These are phyloP conservation scores for Cordyceps sp. DNA, from an alignment of 2,329 filamentous ascomycete genomes.

Conservation along the genomic window DNA sequence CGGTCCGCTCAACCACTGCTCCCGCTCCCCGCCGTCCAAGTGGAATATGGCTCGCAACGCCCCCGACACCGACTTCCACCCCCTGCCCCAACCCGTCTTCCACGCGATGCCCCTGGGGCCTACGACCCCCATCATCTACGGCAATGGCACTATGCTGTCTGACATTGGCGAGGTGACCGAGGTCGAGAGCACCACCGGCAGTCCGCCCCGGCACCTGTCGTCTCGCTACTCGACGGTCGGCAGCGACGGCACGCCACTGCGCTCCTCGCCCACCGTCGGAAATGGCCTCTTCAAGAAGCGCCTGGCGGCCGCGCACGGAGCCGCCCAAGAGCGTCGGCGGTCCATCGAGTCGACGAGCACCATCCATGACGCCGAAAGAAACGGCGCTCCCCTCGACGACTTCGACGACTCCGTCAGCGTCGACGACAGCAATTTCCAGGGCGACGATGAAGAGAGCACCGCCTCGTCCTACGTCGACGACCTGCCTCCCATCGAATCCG, in stretches of 20 bases:
- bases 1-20: constrained; percentile 25
- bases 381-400: constrained; percentile 33
- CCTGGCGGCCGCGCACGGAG: constrained; percentile 18
- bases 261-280: constrained; percentile 28
- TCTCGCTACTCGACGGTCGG: constrained; percentile 15
- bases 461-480: constrained; percentile 39
- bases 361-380: constrained; percentile 24
- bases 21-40: constrained; percentile 32
- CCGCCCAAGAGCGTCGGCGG: constrained; percentile 28
- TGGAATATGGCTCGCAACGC: constrained; percentile 30
- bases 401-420: constrained; percentile 46
- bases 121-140: constrained; percentile 50
- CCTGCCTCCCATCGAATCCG: constrained; percentile 12
- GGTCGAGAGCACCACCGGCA: constrained; percentile 32
- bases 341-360: constrained; percentile 47
- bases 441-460: constrained; percentile 51
- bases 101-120: constrained; percentile 29
- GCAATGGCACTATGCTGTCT: constrained; percentile 52
- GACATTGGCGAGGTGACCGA: constrained; percentile 45
- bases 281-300: constrained; percentile 26
- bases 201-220: constrained; percentile 20
- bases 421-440: constrained; percentile 48
- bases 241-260: constrained; percentile 15
- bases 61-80: constrained; percentile 21
- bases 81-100: constrained; percentile 21